A percentile compares a stretch with the other conserved stretches of the same genome.
Evolutionary conservation across 163 green algal species (phyloP).

Genomic region (Chloromonas sp.): DNA sequence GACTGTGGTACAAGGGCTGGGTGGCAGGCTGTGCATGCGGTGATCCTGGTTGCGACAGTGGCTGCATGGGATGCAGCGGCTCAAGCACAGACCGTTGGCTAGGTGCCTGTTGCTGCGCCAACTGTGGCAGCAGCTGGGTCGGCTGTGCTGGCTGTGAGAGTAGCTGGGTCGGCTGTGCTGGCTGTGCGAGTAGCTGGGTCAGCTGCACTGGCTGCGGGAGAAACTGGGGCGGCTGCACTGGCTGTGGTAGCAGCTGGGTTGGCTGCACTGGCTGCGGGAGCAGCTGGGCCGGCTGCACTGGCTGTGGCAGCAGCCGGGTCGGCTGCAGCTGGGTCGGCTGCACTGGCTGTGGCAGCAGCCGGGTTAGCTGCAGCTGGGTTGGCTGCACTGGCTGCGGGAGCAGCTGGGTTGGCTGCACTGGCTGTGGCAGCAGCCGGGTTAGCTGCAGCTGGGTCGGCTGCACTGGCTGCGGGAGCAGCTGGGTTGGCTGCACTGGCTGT

Average conservation of each 20-base stretch:
- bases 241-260: constrained; percentile 9
- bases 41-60: too few relatives aligned
- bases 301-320: neutral
- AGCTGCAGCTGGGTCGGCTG: neutral
- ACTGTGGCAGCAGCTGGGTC: neutral
- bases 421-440: neutral
- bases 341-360: too few relatives aligned
- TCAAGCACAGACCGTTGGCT: too few relatives aligned
- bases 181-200: neutral
- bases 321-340: neutral
- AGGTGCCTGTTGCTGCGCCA: neutral
- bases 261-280: neutral
- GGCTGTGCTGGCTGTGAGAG: neutral
- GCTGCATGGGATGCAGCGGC: too few relatives aligned
- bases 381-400: constrained; percentile 3
- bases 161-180: neutral
- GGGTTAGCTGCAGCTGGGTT: neutral
- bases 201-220: neutral
- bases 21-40: too few relatives aligned
- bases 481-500: neutral
- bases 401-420: neutral
- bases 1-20: too few relatives aligned
- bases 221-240: constrained; percentile 5
- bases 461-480: neutral
- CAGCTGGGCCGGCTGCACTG: constrained; percentile 3